Evolutionary conservation across 495 filamentous ascomycete species (phyloP).

Genomic region (Neohortaea acidophila): DNA sequence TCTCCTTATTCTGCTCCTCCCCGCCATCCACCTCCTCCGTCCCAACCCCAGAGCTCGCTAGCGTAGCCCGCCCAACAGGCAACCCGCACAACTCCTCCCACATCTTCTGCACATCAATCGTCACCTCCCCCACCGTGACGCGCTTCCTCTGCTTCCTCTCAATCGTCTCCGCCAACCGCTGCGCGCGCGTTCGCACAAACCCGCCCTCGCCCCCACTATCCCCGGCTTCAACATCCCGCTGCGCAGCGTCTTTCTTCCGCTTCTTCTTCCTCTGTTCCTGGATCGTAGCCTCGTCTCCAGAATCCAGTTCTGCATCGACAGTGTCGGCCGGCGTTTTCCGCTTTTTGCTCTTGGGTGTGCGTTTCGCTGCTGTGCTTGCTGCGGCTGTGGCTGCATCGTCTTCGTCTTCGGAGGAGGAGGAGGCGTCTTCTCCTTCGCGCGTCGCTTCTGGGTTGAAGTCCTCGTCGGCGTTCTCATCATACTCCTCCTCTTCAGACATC

Average conservation of each 20-base stretch:
- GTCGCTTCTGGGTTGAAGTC: conserved; percentile 18
- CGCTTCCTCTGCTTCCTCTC: conserved; percentile 45
- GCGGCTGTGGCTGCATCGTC: conserved; percentile 2
- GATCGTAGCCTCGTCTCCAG: conserved; percentile 20
- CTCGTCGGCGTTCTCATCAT: conserved; percentile 18
- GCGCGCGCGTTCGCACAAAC: conserved; percentile 62
- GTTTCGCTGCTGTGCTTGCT: background rate
- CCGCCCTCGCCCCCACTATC: conserved; percentile 47
- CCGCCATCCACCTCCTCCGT: background rate
- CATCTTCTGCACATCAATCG: conserved; percentile 75
- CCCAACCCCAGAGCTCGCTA: background rate
- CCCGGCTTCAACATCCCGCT: conserved; percentile 4
- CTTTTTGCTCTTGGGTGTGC: conserved; percentile 6
- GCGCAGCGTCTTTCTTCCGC: conserved; percentile 5
- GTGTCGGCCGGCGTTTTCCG: conserved; percentile 2
- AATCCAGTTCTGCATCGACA: conserved; percentile 14
- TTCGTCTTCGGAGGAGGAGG: conserved; percentile 14
- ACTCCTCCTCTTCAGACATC: conserved; percentile 8
- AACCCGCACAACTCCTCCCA: conserved; percentile 59
- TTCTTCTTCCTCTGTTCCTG: conserved; percentile 11
- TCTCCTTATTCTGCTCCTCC: conserved; percentile 6
- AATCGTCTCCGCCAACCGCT: conserved; percentile 34
- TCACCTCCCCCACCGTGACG: conserved; percentile 49
- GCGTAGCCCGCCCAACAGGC: conserved; percentile 14
- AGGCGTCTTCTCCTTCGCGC: conserved; percentile 5